phyloP scores from a whole-genome alignment of 805 yeast genomes.

The Nakazawaea peltata region DNA sequence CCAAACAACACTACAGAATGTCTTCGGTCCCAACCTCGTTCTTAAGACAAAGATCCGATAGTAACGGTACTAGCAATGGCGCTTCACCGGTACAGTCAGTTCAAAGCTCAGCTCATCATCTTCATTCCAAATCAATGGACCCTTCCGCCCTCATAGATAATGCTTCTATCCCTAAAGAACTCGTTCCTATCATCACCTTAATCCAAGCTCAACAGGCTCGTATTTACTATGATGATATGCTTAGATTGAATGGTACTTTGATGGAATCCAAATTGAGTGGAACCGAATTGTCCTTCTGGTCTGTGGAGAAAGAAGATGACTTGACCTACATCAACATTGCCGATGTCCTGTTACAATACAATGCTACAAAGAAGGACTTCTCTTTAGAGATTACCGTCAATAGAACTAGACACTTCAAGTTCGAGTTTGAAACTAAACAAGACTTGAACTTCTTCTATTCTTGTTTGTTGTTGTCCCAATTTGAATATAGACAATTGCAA shows the following conservation, averaged over 20 bases:
- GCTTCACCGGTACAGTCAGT: too few relatives aligned
- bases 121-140: conserved; percentile 11
- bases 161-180: conserved; percentile 45
- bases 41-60: conserved; percentile 16
- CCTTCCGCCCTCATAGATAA: conserved; percentile 12
- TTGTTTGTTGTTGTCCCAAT: conserved; percentile 45
- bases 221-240: conserved; percentile 49
- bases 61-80: conserved; percentile 9
- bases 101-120: conserved; percentile 9
- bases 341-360: conserved; percentile 28
- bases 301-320: conserved; percentile 23
- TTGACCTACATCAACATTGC: conserved; percentile 37
- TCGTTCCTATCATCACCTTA: conserved; percentile 65
- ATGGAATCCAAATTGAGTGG: conserved; percentile 33
- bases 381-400: conserved; percentile 17
- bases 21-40: conserved; percentile 24
- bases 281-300: conserved; percentile 44
- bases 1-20: conserved; percentile 12
- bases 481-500: conserved; percentile 46
- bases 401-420: conserved; percentile 15
- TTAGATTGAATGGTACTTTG: conserved; percentile 22
- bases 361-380: conserved; percentile 9
- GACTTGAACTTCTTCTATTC: conserved; percentile 27
- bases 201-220: conserved; percentile 64
- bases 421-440: conserved; percentile 17